Evolutionary conservation across 192 early-diverging fungal species (phyloP).

Genomic region (Rhizophagus prolifer): DNA sequence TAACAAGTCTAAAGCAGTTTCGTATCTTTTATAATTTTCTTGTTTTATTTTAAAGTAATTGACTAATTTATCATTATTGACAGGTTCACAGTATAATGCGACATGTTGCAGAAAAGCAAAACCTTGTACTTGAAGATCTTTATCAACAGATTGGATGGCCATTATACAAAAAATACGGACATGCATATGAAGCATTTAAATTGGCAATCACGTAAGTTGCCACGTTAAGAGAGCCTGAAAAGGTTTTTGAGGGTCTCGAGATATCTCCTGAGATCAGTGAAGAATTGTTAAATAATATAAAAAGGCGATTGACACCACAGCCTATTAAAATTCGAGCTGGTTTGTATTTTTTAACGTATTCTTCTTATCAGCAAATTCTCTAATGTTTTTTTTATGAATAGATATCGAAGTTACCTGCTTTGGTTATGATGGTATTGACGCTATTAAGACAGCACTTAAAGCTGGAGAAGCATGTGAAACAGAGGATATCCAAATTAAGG

Average conservation of each 20-base stretch:
- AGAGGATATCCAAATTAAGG: slow-evolving; percentile 76
- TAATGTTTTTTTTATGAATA: slow-evolving; percentile 19
- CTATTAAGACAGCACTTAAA: slow-evolving; percentile 84
- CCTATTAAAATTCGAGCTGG: slow-evolving; percentile 92
- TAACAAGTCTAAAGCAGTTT: slow-evolving; percentile 87
- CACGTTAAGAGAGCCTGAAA: slow-evolving; percentile 71
- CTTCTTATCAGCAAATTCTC: neutral
- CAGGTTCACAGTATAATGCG: slow-evolving; percentile 76
- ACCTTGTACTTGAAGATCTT: slow-evolving; percentile 77
- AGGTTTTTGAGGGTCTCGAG: slow-evolving; percentile 79
- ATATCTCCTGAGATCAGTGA: slow-evolving; percentile 61
- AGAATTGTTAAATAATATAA: slow-evolving; percentile 83
- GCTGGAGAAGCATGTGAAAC: slow-evolving; percentile 85
- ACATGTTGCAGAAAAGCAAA: slow-evolving; percentile 85
- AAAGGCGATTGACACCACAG: slow-evolving; percentile 91
- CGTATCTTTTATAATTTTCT: neutral
- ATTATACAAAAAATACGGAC: slow-evolving; percentile 91
- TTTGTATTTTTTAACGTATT: slow-evolving; percentile 30
- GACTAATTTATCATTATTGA: neutral
- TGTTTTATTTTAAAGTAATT: neutral
- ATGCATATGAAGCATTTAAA: slow-evolving; percentile 98
- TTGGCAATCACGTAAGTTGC: slow-evolving; percentile 73
- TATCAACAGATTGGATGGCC: slow-evolving; percentile 91
- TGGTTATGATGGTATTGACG: slow-evolving; percentile 94
- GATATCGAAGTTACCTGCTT: slow-evolving; percentile 94